Percentiles rank a stretch among this genome's conserved stretches.
phyloP scores from a whole-genome alignment of 1,139 yeast species.

The Pneumocystis oryctolagi region DNA sequence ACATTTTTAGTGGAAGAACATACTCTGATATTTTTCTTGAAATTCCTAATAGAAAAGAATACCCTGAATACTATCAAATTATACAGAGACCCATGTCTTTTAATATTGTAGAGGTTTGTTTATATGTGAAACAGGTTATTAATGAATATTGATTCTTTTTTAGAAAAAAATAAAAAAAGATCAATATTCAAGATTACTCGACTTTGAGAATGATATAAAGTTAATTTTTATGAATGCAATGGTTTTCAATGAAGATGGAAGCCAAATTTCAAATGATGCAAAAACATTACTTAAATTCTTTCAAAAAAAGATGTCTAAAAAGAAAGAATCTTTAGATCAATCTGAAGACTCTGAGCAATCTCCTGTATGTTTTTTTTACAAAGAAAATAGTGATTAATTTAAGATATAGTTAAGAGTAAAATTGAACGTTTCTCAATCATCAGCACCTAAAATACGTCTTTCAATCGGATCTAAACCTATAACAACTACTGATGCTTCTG shows the following conservation, averaged over 20 bases:
- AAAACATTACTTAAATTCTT: slow-evolving; percentile 27
- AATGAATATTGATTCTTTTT: not conserved
- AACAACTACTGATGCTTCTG: not conserved
- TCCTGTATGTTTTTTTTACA: not conserved
- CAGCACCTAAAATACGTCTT: not conserved
- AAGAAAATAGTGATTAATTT: not conserved
- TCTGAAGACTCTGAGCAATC: not conserved
- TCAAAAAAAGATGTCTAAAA: not conserved
- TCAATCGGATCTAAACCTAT: not conserved
- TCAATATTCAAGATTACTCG: slow-evolving; percentile 28
- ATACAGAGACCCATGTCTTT: slow-evolving; percentile 29
- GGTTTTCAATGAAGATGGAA: slow-evolving; percentile 81
- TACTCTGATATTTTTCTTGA: slow-evolving; percentile 31
- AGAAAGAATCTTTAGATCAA: not conserved
- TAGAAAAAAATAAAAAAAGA: slow-evolving; percentile 10
- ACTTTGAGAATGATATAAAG: slow-evolving; percentile 55
- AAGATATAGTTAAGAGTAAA: not conserved
- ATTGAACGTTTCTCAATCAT: not conserved
- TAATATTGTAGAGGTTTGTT: slow-evolving; percentile 18
- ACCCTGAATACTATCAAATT: slow-evolving; percentile 68
- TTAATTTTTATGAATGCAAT: slow-evolving; percentile 72
- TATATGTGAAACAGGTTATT: slow-evolving; percentile 17
- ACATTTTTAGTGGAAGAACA: not conserved
- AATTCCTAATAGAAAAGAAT: slow-evolving; percentile 57
- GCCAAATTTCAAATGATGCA: slow-evolving; percentile 70